Percentiles rank a stretch among this genome's conserved stretches.
Conservation (phyloP, 1,284 basidiomycete species). For the Apiotrichum siamense region DNA sequence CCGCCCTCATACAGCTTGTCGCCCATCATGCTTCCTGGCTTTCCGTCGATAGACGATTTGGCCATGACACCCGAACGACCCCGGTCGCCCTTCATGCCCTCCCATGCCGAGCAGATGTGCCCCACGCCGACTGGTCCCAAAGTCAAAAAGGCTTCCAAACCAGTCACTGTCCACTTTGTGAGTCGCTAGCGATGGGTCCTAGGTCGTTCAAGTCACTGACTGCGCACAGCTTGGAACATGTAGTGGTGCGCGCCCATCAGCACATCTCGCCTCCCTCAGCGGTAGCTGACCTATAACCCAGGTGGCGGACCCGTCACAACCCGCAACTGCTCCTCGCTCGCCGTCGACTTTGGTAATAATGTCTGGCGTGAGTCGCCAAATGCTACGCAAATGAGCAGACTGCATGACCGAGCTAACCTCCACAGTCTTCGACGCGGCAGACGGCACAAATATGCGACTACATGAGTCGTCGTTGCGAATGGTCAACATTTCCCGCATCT, state of each 20-base stretch:
- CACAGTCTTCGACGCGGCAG: slow-evolving; percentile 78
- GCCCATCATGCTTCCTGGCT: too few species aligned
- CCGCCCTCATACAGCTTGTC: too few species aligned
- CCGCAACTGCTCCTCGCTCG: slow-evolving; percentile 46
- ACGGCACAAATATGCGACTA: slow-evolving; percentile 77
- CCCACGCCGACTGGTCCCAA: not conserved
- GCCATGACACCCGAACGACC: not conserved
- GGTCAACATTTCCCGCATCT: slow-evolving; percentile 62
- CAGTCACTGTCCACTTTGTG: slow-evolving; percentile 40
- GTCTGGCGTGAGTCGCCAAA: slow-evolving; percentile 40
- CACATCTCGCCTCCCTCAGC: not conserved
- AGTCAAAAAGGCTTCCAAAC: slow-evolving; percentile 12
- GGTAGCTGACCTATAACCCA: slow-evolving; percentile 11
- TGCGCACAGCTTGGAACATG: slow-evolving; percentile 43
- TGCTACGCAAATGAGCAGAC: not conserved
- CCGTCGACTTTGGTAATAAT: slow-evolving; percentile 45
- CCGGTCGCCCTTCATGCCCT: slow-evolving; percentile 1
- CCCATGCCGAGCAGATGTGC: not conserved
- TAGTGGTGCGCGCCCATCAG: slow-evolving; percentile 30
- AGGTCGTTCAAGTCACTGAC: not conserved
- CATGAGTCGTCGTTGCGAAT: slow-evolving; percentile 59
- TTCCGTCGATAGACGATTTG: too few species aligned
- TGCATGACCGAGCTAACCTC: not conserved
- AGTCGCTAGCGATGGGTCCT: too few species aligned
- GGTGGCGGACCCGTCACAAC: slow-evolving; percentile 45